Evolutionary conservation across 805 yeast genomes (phyloP).

Genomic region (Candida krabiensis): DNA sequence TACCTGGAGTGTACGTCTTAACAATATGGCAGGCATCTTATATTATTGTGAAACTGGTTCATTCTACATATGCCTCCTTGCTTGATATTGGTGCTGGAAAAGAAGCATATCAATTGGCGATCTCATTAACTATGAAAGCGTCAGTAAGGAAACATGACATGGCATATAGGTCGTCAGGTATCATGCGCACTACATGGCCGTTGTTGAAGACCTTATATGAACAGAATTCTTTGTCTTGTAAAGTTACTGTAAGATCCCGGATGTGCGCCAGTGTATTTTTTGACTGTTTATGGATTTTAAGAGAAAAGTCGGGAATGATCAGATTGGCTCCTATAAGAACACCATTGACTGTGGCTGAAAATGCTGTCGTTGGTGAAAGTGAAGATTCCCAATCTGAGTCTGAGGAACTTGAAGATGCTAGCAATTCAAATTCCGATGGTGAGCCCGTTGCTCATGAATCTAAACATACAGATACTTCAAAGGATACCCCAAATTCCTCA

Average conservation of each 20-base stretch:
- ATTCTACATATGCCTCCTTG: conserved; percentile 67
- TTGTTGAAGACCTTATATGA: conserved; percentile 69
- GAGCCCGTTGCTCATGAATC: conserved; percentile 26
- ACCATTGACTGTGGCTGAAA: conserved; percentile 21
- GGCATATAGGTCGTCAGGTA: conserved; percentile 89
- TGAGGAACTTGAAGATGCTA: conserved; percentile 18
- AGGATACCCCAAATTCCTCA: conserved; percentile 23
- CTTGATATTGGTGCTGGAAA: conserved; percentile 74
- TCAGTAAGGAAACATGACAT: conserved; percentile 89
- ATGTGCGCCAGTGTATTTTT: conserved; percentile 93
- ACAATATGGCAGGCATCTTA: conserved; percentile 92
- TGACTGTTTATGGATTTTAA: conserved; percentile 80
- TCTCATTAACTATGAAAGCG: conserved; percentile 68
- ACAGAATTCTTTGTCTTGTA: conserved; percentile 39
- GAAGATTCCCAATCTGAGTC: conserved; percentile 27
- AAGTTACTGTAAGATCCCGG: conserved; percentile 70
- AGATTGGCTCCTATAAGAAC: conserved; percentile 44
- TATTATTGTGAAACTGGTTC: conserved; percentile 73
- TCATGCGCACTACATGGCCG: conserved; percentile 93
- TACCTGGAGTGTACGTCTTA: conserved; percentile 81
- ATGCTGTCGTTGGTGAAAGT: conserved; percentile 31
- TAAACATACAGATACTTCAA: conserved; percentile 12
- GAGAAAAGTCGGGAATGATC: conserved; percentile 88
- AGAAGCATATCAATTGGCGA: conserved; percentile 64
- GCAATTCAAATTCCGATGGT: conserved; percentile 20